Conservation (phyloP, 495 filamentous ascomycete species). For the Aspergillus heteromorphus region DNA sequence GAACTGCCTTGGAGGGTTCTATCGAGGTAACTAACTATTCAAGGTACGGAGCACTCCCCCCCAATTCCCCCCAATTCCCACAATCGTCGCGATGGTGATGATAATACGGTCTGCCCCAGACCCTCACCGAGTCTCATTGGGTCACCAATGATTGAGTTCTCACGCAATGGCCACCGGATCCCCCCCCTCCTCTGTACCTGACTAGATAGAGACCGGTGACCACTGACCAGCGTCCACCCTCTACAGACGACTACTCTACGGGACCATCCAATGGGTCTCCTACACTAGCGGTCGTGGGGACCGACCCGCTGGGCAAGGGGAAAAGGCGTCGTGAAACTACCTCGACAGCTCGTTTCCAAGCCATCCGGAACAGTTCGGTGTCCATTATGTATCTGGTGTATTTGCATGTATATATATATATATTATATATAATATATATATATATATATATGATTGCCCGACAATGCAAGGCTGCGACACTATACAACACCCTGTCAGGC, state of each 20-base stretch:
- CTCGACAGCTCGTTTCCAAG: neutral
- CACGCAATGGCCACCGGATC: too few species aligned
- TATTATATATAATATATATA: neutral
- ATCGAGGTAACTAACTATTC: too few species aligned
- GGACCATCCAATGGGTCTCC: too few species aligned
- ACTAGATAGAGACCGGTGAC: too few species aligned
- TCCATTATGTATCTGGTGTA: neutral
- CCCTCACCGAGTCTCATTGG: too few species aligned
- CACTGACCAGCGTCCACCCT: too few species aligned
- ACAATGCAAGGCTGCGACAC: neutral
- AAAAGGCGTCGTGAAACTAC: neutral
- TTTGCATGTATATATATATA: neutral
- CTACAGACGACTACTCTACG: too few species aligned
- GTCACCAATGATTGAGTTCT: too few species aligned
- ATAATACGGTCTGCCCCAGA: too few species aligned
- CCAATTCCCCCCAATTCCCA: neutral
- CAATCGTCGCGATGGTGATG: neutral
- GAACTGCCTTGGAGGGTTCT: too few species aligned
- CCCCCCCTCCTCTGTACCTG: too few species aligned
- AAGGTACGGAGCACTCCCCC: too few species aligned
- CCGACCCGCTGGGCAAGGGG: neutral
- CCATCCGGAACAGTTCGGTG: neutral
- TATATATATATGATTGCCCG: neutral
- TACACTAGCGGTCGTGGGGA: neutral
- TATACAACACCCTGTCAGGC: slow-evolving; percentile 1